Evolutionary conservation across 352 stramenopile genomes (phyloP).

Genomic region (Globisporangium recalcitrans): DNA sequence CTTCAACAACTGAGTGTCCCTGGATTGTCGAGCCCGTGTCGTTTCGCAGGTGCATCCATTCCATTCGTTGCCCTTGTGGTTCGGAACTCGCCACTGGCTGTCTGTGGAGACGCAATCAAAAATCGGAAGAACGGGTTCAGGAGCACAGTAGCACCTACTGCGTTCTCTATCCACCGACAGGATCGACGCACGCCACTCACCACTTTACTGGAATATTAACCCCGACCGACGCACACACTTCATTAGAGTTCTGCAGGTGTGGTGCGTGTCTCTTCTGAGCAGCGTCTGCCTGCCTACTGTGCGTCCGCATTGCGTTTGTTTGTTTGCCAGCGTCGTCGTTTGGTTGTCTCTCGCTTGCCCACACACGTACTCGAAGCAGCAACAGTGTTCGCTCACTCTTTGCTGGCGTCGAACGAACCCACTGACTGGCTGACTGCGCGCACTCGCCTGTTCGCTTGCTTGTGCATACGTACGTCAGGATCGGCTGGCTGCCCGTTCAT

Average conservation of each 20-base stretch:
- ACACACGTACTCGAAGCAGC: neutral
- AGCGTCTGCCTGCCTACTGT: neutral
- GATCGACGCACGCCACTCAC: too few relatives aligned
- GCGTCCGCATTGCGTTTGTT: neutral
- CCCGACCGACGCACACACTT: too few relatives aligned
- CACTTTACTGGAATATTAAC: neutral
- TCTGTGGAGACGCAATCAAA: too few relatives aligned
- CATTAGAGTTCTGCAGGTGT: neutral
- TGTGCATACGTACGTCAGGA: neutral
- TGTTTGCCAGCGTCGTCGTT: neutral
- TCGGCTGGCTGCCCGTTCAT: neutral
- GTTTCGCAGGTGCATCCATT: neutral
- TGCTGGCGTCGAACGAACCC: neutral
- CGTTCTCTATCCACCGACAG: too few relatives aligned
- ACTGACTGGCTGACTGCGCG: neutral
- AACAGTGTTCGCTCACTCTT: neutral
- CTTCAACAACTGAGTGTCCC: neutral
- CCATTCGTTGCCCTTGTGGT: too few relatives aligned
- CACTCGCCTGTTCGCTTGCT: neutral
- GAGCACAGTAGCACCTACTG: too few relatives aligned
- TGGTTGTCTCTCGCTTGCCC: neutral
- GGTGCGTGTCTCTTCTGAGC: neutral
- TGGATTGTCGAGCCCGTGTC: neutral
- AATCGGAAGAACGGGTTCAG: too few relatives aligned
- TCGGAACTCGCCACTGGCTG: neutral